phyloP scores from a whole-genome alignment of 2,329 filamentous ascomycete genomes.

The Aspergillus neoniger region DNA sequence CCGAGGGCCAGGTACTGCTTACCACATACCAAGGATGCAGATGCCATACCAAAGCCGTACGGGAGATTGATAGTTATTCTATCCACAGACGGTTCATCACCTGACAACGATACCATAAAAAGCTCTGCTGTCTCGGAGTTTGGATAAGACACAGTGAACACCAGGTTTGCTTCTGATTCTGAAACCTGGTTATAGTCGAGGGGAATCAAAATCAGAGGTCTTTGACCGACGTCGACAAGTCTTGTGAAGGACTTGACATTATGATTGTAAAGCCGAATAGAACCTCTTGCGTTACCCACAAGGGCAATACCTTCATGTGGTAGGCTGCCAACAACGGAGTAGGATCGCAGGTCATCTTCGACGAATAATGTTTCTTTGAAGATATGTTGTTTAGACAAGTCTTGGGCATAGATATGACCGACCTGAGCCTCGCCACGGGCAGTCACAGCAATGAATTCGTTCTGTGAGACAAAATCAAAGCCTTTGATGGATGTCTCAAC shows the following conservation, averaged over 20 bases:
- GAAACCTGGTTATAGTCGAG: slow-evolving; percentile 22
- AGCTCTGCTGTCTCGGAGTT: slow-evolving; percentile 32
- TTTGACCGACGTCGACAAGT: slow-evolving; percentile 28
- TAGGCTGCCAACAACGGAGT: slow-evolving; percentile 33
- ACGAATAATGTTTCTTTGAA: slow-evolving; percentile 29
- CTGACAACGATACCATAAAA: slow-evolving; percentile 24
- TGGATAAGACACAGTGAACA: slow-evolving; percentile 32
- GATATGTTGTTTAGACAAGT: slow-evolving; percentile 11
- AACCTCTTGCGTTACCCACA: slow-evolving; percentile 36
- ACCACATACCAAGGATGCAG: slow-evolving; percentile 42
- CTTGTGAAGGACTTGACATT: slow-evolving; percentile 28
- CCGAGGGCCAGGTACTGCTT: slow-evolving; percentile 53
- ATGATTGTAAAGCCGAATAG: slow-evolving; percentile 40
- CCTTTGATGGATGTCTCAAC: slow-evolving; percentile 26
- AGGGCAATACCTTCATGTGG: slow-evolving; percentile 36
- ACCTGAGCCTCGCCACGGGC: slow-evolving; percentile 35
- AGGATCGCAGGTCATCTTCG: slow-evolving; percentile 34
- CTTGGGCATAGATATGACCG: slow-evolving; percentile 25
- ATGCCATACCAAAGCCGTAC: slow-evolving; percentile 54
- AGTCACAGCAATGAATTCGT: slow-evolving; percentile 36
- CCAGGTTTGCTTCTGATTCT: slow-evolving; percentile 16
- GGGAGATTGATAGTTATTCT: slow-evolving; percentile 36
- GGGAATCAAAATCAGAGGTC: slow-evolving; percentile 32
- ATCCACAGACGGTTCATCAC: slow-evolving; percentile 42
- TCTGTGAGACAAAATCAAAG: slow-evolving; percentile 38